phyloP scores from a whole-genome alignment of 176 grass and related monocot species.

The Dendrocalamus sinicus region DNA sequence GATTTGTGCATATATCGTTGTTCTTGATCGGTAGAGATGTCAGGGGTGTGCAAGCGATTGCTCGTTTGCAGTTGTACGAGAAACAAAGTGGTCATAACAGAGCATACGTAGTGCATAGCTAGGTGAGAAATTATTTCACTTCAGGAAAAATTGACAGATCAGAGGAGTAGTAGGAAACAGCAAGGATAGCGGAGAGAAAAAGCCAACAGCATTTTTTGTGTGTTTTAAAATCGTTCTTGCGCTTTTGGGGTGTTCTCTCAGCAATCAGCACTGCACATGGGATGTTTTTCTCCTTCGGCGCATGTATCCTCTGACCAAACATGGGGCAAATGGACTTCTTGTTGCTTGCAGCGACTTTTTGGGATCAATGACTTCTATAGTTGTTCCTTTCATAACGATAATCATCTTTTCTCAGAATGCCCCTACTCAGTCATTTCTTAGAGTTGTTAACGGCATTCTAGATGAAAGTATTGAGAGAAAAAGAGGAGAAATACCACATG shows the following conservation, averaged over 20 bases:
- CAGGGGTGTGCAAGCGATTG: not conserved
- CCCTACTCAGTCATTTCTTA: too few relatives aligned
- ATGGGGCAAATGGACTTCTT: not conserved
- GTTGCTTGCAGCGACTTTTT: not conserved
- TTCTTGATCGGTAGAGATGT: constrained; percentile 4
- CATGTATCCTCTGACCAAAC: not conserved
- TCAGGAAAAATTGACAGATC: not conserved
- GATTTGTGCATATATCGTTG: not conserved
- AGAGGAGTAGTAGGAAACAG: not conserved
- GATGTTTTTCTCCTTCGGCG: not conserved
- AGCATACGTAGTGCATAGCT: not conserved
- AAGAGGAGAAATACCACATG: constrained; percentile 98
- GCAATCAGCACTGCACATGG: not conserved
- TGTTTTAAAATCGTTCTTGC: not conserved
- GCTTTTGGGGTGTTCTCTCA: not conserved
- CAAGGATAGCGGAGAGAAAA: not conserved
- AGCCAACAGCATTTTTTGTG: not conserved
- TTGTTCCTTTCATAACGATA: constrained; percentile 18
- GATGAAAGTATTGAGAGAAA: constrained; percentile 91
- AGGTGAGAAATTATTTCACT: not conserved
- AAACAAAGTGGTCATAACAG: not conserved
- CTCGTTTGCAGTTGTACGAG: not conserved
- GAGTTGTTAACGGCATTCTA: too few relatives aligned
- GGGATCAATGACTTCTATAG: too few relatives aligned
- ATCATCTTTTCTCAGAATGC: too few relatives aligned